These are phyloP conservation scores for Aspergillus leporis DNA, from an alignment of 495 filamentous ascomycete species.

Conservation along the genomic window DNA sequence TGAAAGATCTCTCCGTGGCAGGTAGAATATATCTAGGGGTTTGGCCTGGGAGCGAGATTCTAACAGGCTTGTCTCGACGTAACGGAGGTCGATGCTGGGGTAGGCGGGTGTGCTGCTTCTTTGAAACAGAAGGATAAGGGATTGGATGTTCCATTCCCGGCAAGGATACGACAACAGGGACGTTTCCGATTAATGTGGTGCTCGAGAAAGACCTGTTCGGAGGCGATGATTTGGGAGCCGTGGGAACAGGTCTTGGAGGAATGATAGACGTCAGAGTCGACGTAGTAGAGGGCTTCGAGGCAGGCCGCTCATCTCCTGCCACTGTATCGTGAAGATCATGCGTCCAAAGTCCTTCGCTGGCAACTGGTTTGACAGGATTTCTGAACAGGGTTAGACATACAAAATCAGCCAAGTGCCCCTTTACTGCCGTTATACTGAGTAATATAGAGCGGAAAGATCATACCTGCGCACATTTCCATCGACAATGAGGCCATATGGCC, in stretches of 20 bases:
- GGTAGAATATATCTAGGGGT: constrained; percentile 87
- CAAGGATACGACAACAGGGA: constrained; percentile 79
- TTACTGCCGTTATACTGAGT: not conserved
- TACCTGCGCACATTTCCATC: constrained; percentile 49
- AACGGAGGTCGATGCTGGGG: constrained; percentile 94
- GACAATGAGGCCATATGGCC: constrained; percentile 47
- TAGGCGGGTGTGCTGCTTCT: constrained; percentile 86
- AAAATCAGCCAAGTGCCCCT: not conserved
- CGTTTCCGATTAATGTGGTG: constrained; percentile 70
- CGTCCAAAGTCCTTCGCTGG: constrained; percentile 81
- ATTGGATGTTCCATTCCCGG: constrained; percentile 72
- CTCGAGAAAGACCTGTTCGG: constrained; percentile 69
- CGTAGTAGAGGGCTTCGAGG: constrained; percentile 21
- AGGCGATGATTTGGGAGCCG: constrained; percentile 48
- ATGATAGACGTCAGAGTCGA: constrained; percentile 21
- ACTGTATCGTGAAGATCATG: constrained; percentile 95
- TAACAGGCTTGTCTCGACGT: constrained; percentile 93
- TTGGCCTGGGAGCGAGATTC: constrained; percentile 83
- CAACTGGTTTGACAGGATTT: constrained; percentile 68
- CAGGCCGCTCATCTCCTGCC: constrained; percentile 46
- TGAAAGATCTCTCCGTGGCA: constrained; percentile 85
- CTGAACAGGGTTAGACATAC: constrained; percentile 49
- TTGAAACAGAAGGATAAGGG: constrained; percentile 67
- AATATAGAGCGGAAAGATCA: not conserved
- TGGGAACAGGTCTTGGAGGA: constrained; percentile 37